Conservation (phyloP, 2,329 filamentous ascomycete genomes). For the Aspergillus japonicus region DNA sequence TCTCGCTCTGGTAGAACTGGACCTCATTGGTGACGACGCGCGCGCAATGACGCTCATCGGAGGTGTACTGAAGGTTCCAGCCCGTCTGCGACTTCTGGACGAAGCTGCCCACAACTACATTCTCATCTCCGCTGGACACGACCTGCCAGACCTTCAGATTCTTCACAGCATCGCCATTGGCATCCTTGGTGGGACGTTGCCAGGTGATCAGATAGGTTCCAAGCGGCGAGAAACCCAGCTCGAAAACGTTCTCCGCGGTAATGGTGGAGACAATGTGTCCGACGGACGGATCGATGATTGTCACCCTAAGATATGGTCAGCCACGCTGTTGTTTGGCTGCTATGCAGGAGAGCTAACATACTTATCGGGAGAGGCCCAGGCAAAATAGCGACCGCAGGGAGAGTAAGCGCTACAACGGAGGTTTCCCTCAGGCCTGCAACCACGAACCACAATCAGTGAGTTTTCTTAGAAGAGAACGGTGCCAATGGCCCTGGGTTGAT, state of each 20-base stretch:
- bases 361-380: conserved; percentile 83
- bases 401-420: conserved; percentile 94
- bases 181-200: conserved; percentile 91
- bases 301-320: conserved; percentile 58
- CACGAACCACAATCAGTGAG: conserved; percentile 12
- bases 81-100: conserved; percentile 94
- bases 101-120: conserved; percentile 75
- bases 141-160: conserved; percentile 97
- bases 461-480: background rate
- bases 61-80: conserved; percentile 97
- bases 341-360: conserved; percentile 35
- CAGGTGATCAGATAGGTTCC: conserved; percentile 95
- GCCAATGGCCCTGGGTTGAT: background rate
- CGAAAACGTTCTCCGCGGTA: conserved; percentile 80
- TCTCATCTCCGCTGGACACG: conserved; percentile 63
- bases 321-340: background rate
- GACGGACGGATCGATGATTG: conserved; percentile 75
- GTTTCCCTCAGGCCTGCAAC: conserved; percentile 79
- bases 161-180: conserved; percentile 87
- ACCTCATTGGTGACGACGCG: conserved; percentile 95
- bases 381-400: conserved; percentile 92
- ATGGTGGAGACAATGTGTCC: conserved; percentile 74
- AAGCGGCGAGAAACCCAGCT: conserved; percentile 88
- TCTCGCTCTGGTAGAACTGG: conserved; percentile 89
- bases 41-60: conserved; percentile 89